Conservation (phyloP, 2,329 filamentous ascomycete species). For the Fusarium robinianum region DNA sequence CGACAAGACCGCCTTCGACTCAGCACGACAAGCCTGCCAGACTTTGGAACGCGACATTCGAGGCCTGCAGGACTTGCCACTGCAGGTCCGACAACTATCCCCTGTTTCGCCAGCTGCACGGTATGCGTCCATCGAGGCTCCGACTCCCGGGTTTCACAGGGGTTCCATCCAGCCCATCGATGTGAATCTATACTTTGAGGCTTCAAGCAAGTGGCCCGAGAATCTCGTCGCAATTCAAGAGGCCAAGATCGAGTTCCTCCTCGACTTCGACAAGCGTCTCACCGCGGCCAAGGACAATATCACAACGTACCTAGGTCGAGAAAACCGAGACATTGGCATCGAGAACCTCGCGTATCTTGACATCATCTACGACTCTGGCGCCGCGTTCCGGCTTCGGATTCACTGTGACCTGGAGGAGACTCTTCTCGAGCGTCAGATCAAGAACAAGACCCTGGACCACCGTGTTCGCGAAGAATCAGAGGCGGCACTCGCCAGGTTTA, state of each 20-base stretch:
- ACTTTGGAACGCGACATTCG: conserved; percentile 78
- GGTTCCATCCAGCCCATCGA: conserved; percentile 65
- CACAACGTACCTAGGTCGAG: conserved; percentile 74
- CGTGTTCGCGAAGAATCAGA: conserved; percentile 70
- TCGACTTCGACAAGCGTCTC: conserved; percentile 75
- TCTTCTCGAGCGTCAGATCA: conserved; percentile 77
- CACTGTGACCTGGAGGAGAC: conserved; percentile 86
- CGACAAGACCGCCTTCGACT: conserved; percentile 66
- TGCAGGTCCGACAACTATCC: conserved; percentile 82
- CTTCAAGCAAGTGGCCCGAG: conserved; percentile 91
- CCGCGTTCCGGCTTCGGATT: conserved; percentile 82
- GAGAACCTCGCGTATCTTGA: conserved; percentile 85
- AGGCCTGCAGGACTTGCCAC: conserved; percentile 77
- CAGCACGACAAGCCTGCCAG: conserved; percentile 70
- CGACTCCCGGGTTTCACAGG: conserved; percentile 49
- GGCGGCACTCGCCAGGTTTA: conserved; percentile 70
- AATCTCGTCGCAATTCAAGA: conserved; percentile 88
- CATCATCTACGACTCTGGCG: conserved; percentile 71
- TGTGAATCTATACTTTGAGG: conserved; percentile 88
- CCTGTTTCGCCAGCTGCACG: conserved; percentile 74
- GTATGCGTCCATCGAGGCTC: conserved; percentile 64
- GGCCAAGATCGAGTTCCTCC: conserved; percentile 87
- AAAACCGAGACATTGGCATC: conserved; percentile 70
- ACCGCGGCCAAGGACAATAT: conserved; percentile 63
- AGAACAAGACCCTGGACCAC: conserved; percentile 70